Evolutionary conservation across 176 grass and related monocot genomes (phyloP), one percentile per base, ranked within the genome.

Genomic region (Pharus latifolius): DNA sequence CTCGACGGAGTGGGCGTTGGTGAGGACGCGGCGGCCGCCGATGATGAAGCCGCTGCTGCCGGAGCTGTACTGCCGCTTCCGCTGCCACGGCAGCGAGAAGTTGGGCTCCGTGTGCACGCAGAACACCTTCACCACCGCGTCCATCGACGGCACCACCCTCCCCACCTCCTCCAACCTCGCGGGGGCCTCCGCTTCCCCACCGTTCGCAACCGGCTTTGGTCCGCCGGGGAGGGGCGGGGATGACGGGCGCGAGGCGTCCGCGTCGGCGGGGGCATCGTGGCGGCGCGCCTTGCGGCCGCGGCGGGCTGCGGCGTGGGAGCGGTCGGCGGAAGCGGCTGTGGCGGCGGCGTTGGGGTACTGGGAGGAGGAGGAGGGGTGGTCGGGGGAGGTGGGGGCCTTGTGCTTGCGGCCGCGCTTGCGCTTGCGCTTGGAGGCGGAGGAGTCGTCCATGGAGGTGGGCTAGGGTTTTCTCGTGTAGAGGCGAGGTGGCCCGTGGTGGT

Each of bases 91-190:
- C 50, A 98, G 67, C 40, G 87, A 98, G 66, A 98, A 93, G 57
- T 98, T 93, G 44, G 90, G 95, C 71, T 93, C 95, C 2, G 95
- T 98, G 75, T 93, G 95, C 49, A 88, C 87, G 60, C 95, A 98
- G 78, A 98, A 98, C 56, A 98, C 95, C 84, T 98, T 98, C 38
- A 98, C 95, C 20, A 98, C 94, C 3, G 89, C 90, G 37, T 93
- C 95, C 95, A 93, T 98, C 56, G 84, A 91, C 29, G 95, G 90
- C 49, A 91, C 69, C 13, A 85, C 95, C 75, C 77, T 79, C 43
- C 67, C 87, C 31, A 76, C 84, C 75, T 98, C 83, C 19, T 88
- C 89, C 94, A 86, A 92, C 74, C 44, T 81, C 1, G 63, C 74
- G 1, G 84, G 69, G 11, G 66, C 26, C 44, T 63, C 53, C 45